A percentile compares a stretch with the other conserved stretches of the same genome.
Evolutionary conservation across 805 yeast species (phyloP).

Genomic region (Candida takata): DNA sequence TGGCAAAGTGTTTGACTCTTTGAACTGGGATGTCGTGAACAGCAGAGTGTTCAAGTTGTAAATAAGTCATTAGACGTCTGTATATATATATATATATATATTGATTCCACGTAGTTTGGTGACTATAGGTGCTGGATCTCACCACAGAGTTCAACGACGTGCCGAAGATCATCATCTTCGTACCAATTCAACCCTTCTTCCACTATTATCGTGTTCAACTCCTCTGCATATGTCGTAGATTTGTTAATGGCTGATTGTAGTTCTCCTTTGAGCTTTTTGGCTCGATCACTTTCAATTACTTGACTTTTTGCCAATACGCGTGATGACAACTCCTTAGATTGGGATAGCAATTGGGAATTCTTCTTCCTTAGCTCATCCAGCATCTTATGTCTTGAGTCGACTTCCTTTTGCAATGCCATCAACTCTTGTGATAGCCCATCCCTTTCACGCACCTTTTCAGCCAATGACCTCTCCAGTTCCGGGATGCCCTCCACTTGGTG

Average conservation of each 20-base stretch:
- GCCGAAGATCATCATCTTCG: conserved; percentile 23
- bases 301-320: neutral
- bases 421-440: conserved; percentile 12
- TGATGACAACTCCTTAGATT: conserved; percentile 1
- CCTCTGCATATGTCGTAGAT: conserved; percentile 8
- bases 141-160: conserved; percentile 20
- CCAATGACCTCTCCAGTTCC: conserved; percentile 10
- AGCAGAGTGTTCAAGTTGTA: conserved; percentile 28
- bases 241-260: conserved; percentile 4
- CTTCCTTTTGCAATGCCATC: conserved; percentile 3
- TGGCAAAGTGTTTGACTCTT: conserved; percentile 64
- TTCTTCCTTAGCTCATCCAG: neutral
- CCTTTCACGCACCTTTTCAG: conserved; percentile 7
- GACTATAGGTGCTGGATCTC: neutral
- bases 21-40: conserved; percentile 77
- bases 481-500: conserved; percentile 23
- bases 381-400: neutral
- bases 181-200: conserved; percentile 29
- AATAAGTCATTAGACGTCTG: neutral
- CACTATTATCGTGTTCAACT: conserved; percentile 26
- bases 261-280: conserved; percentile 1
- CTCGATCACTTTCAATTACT: neutral
- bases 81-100: conserved; percentile 1
- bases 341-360: conserved; percentile 1
- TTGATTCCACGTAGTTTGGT: neutral